phyloP scores from a whole-genome alignment of 176 grass and related monocot genomes.

The Bolboschoenus planiculmis region DNA sequence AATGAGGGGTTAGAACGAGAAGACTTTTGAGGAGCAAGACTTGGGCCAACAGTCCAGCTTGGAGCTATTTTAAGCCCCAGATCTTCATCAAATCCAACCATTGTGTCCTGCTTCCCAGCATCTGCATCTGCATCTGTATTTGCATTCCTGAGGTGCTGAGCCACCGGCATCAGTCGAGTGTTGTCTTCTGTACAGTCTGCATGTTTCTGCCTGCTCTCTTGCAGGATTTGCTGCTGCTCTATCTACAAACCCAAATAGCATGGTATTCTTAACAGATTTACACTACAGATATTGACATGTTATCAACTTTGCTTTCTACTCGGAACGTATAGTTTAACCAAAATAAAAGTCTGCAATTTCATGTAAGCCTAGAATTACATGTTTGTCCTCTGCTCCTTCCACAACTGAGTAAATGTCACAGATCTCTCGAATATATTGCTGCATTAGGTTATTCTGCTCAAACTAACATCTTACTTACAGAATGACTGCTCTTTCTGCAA shows the following conservation, averaged over 20 bases:
- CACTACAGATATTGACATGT: slow-evolving; percentile 5
- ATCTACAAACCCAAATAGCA: slow-evolving; percentile 39
- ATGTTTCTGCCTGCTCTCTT: slow-evolving; percentile 47
- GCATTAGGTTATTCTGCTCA: neutral
- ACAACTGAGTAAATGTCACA: neutral
- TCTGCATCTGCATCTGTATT: slow-evolving; percentile 26
- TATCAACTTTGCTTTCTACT: slow-evolving; percentile 9
- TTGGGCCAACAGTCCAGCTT: neutral
- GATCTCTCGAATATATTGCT: neutral
- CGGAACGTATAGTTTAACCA: neutral
- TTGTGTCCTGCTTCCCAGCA: slow-evolving; percentile 1
- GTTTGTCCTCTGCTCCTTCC: neutral
- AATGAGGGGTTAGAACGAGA: slow-evolving; percentile 19
- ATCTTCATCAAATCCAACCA: neutral
- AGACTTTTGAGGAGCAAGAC: slow-evolving; percentile 38
- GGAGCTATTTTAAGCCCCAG: neutral
- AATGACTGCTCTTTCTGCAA: neutral
- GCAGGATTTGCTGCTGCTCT: slow-evolving; percentile 76
- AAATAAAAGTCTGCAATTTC: neutral
- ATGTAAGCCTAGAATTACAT: neutral
- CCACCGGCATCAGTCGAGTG: neutral
- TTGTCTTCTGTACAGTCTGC: slow-evolving; percentile 29
- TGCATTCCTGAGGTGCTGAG: slow-evolving; percentile 17
- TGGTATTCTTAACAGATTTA: slow-evolving; percentile 15
- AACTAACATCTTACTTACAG: neutral